Evolutionary conservation across 768 basidiomycete genomes (phyloP).

Genomic region (Flagelloscypha sp.): DNA sequence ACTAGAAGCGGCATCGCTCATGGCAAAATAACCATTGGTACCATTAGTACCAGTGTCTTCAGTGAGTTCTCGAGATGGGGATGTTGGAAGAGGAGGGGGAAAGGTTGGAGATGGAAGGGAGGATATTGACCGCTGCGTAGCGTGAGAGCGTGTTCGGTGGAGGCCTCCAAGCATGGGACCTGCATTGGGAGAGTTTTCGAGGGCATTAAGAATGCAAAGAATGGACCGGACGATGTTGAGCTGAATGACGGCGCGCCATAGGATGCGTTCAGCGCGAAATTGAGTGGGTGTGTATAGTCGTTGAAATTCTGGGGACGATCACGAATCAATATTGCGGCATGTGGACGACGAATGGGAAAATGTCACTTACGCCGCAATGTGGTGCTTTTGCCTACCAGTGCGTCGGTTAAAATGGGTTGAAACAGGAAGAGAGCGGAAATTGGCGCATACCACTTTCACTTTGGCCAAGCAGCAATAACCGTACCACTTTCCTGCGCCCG

Average conservation of each 20-base stretch:
- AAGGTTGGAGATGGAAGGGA: constrained; percentile 14
- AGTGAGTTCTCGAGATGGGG: constrained; percentile 13
- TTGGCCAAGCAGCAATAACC: constrained; percentile 71
- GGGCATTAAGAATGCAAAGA: constrained; percentile 60
- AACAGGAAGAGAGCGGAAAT: constrained; percentile 7
- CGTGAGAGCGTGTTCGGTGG: constrained; percentile 27
- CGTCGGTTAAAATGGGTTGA: constrained; percentile 7
- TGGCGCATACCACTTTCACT: constrained; percentile 63
- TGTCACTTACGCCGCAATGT: constrained; percentile 64
- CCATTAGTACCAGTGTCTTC: no score
- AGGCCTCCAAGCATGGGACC: no score
- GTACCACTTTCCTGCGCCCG: constrained; percentile 62
- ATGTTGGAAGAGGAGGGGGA: constrained; percentile 16
- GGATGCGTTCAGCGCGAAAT: constrained; percentile 65
- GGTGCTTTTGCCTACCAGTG: constrained; percentile 60
- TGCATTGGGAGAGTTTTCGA: constrained; percentile 22
- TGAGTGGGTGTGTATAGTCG: constrained; percentile 64
- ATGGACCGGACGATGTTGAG: constrained; percentile 75
- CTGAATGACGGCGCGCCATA: constrained; percentile 82
- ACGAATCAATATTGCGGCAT: constrained; percentile 7
- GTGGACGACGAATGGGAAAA: background rate
- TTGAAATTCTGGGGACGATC: constrained; percentile 54
- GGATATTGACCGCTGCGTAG: constrained; percentile 24
- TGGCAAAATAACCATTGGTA: no score
- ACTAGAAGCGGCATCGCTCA: no score